These are phyloP conservation scores for Fusarium vanettenii DNA, from an alignment of 2,329 filamentous ascomycete species.

Conservation along the genomic window DNA sequence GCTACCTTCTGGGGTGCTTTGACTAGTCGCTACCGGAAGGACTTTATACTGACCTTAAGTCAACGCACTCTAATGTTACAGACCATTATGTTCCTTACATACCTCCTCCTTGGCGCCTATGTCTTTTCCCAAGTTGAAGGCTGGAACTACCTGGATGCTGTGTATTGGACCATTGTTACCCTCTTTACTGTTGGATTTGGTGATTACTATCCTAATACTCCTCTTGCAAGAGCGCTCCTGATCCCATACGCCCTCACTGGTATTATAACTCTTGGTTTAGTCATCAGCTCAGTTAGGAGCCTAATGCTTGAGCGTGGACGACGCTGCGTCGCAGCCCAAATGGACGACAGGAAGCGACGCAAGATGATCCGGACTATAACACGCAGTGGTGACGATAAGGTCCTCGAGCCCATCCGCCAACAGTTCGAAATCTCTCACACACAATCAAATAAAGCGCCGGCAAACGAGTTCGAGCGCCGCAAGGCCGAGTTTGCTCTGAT, in stretches of 20 bases:
- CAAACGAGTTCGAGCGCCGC: constrained; percentile 67
- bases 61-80: constrained; percentile 92
- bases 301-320: constrained; percentile 69
- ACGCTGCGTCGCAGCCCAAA: constrained; percentile 64
- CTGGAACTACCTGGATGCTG: constrained; percentile 81
- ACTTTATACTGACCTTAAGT: constrained; percentile 81
- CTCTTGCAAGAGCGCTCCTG: constrained; percentile 75
- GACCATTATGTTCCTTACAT: constrained; percentile 86
- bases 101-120: constrained; percentile 81
- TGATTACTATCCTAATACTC: constrained; percentile 60
- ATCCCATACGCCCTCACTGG: constrained; percentile 88
- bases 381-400: constrained; percentile 56
- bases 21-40: constrained; percentile 75
- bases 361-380: constrained; percentile 59
- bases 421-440: constrained; percentile 10
- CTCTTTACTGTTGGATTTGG: constrained; percentile 74
- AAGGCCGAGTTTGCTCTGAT: constrained; percentile 81
- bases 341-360: constrained; percentile 69
- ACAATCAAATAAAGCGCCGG: constrained; percentile 24
- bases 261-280: constrained; percentile 85
- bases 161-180: constrained; percentile 83
- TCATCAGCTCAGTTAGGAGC: constrained; percentile 82
- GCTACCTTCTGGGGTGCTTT: constrained; percentile 84
- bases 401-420: constrained; percentile 61
- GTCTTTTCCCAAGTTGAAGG: constrained; percentile 78